Base-by-base conservation (phyloP, 352 stramenopile genomes). In the Thalassiosira ordinaria region DNA sequence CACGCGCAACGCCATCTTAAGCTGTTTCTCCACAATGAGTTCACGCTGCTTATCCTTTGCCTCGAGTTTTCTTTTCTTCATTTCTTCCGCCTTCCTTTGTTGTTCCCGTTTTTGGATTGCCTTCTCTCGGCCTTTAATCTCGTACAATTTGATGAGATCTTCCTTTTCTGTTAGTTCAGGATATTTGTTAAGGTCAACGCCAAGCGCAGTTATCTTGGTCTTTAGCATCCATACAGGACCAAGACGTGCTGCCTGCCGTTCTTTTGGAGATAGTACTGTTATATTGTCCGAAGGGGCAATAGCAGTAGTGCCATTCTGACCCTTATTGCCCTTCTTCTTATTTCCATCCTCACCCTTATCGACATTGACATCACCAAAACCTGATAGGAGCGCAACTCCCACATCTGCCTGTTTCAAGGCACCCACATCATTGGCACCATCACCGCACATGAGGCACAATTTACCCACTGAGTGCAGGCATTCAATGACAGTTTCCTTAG, bases 401-500 rank as follows among this genome's bases (percentile, higher is more conserved):
- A 96, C 88, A 69, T 93, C 88, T 22, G 88, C 87, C 73, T 90
- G 77, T 51, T 94, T 94, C 26, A 94, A 78, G 18, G 78, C 78
- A 26, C 80, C 80, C 14, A 99, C 97, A 88, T 99, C 98, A 81
- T 99, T 99, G 13, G 96, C 97, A 70, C 98, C 98, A 75, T 99
- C 98, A 76, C 98, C 98, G 68, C 98, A 99, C 97, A 99, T 99
- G 13, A 99, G 89, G 68, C 96, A 99, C 64, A 97, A 91, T 63
- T 95, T 92, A 2, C 96, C 97, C n/a, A 97, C 89, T 24, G 89
- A 95, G 85, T 98, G 98, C 11, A 99, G 77, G 37, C 91, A 95
- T 39, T 97, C 97, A 69, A 99, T 92, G 9, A 99, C 95, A 61
- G 95, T 96, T 87, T 99, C 97, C 86, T 99, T 99, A n/a, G 98